Base-by-base conservation (phyloP, 148 eudicot genomes). In the Amaranthus palmeri region DNA sequence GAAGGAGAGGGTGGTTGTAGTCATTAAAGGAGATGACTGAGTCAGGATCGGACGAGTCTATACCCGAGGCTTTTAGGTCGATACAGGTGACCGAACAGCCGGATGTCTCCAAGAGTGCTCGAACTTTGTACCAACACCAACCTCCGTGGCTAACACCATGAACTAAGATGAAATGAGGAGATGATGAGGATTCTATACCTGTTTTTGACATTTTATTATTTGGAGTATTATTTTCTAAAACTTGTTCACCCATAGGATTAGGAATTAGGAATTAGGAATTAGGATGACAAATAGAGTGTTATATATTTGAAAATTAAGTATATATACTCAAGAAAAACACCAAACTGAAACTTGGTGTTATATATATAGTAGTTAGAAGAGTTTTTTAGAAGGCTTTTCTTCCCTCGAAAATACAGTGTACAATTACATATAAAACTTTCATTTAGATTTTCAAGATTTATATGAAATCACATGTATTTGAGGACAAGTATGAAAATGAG, bases 41-140 rank as follows among this genome's bases (percentile, higher is more conserved):
- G 61, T 87, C 69, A 43, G 85, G 74, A 25, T 83, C 79, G 36
- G 89, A 64, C 1, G 41, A 80, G 67, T 92, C 92, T 18, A 81
- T 52, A 54, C 96, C 98, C 7, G 92, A 68, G n/a, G 74, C 82
- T 74, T 80, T 88, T 49, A 92, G 96, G 85, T 92, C 93, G 13
- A 90, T 17, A 51, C 90, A 88, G 0, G 93, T 76, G 63, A 86
- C 96, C 48, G 48, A 79, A 73, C 74, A 84, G 17, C 93, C 98
- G 1, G 81, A 84, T 18, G 74, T 78, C 81, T 92, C 90, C 80
- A 92, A 71, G 0, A 90, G 81, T 68, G 84, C 70, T 66, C 75
- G 78, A 76, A 90, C 79, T 70, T 87, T 90, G 86, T 86, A 92
- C 98, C 96, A 92, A 61, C 96, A 92, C 98, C 98, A 92, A 17